Conservation (phyloP, 2,329 filamentous ascomycete genomes). For the Penicillium hordei region DNA sequence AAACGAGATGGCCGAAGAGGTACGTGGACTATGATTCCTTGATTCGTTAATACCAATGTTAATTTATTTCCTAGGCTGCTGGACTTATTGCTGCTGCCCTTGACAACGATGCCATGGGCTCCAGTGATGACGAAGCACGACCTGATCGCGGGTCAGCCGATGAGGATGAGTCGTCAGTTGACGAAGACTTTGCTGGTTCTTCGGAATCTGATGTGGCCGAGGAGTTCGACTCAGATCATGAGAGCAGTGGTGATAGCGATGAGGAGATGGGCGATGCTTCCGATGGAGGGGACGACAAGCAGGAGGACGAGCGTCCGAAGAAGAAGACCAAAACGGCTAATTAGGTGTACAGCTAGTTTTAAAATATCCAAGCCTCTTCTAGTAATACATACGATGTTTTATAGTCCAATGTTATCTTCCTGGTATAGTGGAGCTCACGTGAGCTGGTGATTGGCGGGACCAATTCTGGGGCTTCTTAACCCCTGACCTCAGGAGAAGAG, state of each 20-base stretch:
- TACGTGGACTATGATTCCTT: conserved; percentile 49
- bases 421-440: conserved; percentile 22
- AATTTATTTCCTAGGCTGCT: conserved; percentile 46
- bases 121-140: conserved; percentile 74
- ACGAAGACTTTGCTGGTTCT: conserved; percentile 93
- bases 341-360: conserved; percentile 27
- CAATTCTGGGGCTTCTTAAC: conserved; percentile 10
- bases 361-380: conserved; percentile 6
- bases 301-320: conserved; percentile 59
- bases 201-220: conserved; percentile 95
- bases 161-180: conserved; percentile 91
- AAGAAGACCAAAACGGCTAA: conserved; percentile 60
- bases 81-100: conserved; percentile 74
- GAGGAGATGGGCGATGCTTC: conserved; percentile 57
- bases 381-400: not conserved
- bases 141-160: conserved; percentile 87
- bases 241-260: conserved; percentile 73
- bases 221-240: conserved; percentile 89
- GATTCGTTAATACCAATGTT: conserved; percentile 15
- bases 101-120: conserved; percentile 76
- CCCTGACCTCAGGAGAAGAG: conserved; percentile 22
- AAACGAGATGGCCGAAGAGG: conserved; percentile 98
- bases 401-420: conserved; percentile 5
- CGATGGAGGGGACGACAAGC: conserved; percentile 35
- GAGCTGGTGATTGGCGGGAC: conserved; percentile 10